Evolutionary conservation across 2,329 filamentous ascomycete genomes (phyloP).

Genomic region (Aureobasidium sp.): DNA sequence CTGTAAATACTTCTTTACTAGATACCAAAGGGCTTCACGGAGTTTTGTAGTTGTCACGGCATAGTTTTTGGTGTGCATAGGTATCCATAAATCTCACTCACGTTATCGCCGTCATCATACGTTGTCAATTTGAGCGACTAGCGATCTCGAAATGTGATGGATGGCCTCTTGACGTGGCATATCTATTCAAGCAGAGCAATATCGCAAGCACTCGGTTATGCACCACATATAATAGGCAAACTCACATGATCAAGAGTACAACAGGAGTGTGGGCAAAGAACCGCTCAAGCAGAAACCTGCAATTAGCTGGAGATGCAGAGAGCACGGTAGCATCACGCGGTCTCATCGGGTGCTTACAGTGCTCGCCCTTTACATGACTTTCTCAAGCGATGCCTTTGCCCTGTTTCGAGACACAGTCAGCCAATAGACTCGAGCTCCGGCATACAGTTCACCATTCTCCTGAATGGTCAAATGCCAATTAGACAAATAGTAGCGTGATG

Average conservation of each 20-base stretch:
- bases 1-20: constrained; percentile 5
- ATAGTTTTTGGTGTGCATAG: background rate
- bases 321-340: constrained; percentile 1
- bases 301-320: background rate
- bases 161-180: too few relatives aligned
- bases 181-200: too few relatives aligned
- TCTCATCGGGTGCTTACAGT: background rate
- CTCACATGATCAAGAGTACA: background rate
- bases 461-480: too few relatives aligned
- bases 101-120: too few relatives aligned
- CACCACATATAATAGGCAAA: background rate
- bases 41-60: constrained; percentile 10
- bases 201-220: too few relatives aligned
- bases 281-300: background rate
- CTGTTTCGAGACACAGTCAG: background rate
- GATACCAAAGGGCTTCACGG: constrained; percentile 10
- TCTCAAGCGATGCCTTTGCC: background rate
- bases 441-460: background rate
- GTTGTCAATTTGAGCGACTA: too few relatives aligned
- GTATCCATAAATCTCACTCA: too few relatives aligned
- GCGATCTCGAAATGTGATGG: too few relatives aligned
- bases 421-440: background rate
- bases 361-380: background rate
- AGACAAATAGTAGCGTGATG: too few relatives aligned
- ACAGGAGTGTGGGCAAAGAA: background rate